A percentile compares a stretch with the other conserved stretches of the same genome.
Conservation (phyloP, 495 filamentous ascomycete species). For the Penicillium mononematosum region DNA sequence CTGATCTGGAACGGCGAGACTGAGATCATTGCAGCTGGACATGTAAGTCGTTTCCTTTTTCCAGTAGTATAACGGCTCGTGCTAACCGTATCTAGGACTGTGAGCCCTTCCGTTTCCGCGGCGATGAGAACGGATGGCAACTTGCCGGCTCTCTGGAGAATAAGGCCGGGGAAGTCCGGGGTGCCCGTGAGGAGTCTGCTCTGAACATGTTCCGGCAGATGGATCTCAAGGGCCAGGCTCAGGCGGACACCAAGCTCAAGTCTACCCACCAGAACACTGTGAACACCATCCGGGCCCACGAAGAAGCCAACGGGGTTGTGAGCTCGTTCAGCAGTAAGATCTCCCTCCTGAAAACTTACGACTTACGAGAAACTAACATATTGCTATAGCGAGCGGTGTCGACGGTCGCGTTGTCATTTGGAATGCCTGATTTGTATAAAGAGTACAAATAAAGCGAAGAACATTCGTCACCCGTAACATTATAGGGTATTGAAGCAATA, state of each 20-base stretch:
- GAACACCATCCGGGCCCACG: constrained; percentile 72
- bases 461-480: too few species aligned
- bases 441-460: too few species aligned
- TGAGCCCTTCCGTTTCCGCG: constrained; percentile 86
- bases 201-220: constrained; percentile 99
- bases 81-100: constrained; percentile 61
- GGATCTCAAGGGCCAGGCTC: constrained; percentile 90
- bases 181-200: constrained; percentile 76
- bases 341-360: neutral
- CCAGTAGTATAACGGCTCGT: neutral
- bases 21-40: constrained; percentile 93
- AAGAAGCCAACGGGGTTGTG: constrained; percentile 61
- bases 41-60: constrained; percentile 49
- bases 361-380: constrained; percentile 38
- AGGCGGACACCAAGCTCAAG: constrained; percentile 88
- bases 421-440: constrained; percentile 37
- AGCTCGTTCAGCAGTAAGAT: constrained; percentile 84
- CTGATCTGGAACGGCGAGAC: constrained; percentile 89
- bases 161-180: constrained; percentile 51
- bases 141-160: constrained; percentile 78
- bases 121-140: constrained; percentile 81
- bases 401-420: constrained; percentile 93
- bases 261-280: constrained; percentile 98
- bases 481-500: too few species aligned
- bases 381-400: constrained; percentile 73